Percentiles rank a stretch among this genome's conserved stretches.
phyloP scores from a whole-genome alignment of 805 yeast genomes.

The Pichia sporocuriosa region DNA sequence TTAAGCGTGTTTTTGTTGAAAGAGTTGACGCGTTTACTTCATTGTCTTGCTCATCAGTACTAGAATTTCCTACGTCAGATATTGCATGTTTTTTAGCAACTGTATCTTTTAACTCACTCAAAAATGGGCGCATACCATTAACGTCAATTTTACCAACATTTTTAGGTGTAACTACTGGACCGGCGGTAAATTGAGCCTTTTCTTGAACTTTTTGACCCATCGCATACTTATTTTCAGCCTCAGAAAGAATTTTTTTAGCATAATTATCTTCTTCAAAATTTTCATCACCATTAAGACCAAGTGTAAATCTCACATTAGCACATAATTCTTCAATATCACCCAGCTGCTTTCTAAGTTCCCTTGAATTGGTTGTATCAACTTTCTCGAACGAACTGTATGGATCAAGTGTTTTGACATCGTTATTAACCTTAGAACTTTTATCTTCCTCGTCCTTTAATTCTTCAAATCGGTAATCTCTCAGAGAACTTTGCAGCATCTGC shows the following conservation, averaged over 20 bases:
- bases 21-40: neutral
- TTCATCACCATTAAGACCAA: slow-evolving; percentile 22
- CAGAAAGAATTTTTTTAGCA: slow-evolving; percentile 19
- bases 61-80: neutral
- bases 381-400: slow-evolving; percentile 15
- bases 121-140: slow-evolving; percentile 32
- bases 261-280: slow-evolving; percentile 11
- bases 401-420: slow-evolving; percentile 25
- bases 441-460: slow-evolving; percentile 9
- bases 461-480: slow-evolving; percentile 18
- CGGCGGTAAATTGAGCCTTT: slow-evolving; percentile 16
- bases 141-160: slow-evolving; percentile 16
- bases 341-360: slow-evolving; percentile 19
- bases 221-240: slow-evolving; percentile 25
- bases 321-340: slow-evolving; percentile 23
- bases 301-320: slow-evolving; percentile 21
- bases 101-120: slow-evolving; percentile 46
- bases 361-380: slow-evolving; percentile 16
- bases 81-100: slow-evolving; percentile 39
- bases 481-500: slow-evolving; percentile 50
- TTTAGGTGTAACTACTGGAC: slow-evolving; percentile 8
- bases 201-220: slow-evolving; percentile 24
- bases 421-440: neutral
- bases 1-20: neutral
- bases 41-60: neutral